These are phyloP conservation scores for Barbatosphaeria neglecta DNA, from an alignment of 495 filamentous ascomycete species.

Conservation along the genomic window DNA sequence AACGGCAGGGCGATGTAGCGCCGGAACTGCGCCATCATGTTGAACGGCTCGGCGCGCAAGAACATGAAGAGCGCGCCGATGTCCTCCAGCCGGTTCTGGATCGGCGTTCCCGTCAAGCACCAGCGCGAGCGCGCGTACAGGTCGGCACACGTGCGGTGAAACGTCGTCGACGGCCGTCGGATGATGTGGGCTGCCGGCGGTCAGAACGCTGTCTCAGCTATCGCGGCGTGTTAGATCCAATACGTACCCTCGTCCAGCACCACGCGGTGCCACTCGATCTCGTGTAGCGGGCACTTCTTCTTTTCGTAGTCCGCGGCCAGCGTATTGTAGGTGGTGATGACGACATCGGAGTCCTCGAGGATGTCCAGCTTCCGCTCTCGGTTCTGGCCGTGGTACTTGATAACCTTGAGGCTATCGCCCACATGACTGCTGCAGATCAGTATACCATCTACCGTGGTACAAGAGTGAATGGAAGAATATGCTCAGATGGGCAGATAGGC, in stretches of 20 bases:
- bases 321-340: slow-evolving; percentile 32
- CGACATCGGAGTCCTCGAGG: slow-evolving; percentile 19
- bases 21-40: slow-evolving; percentile 22
- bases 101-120: slow-evolving; percentile 39
- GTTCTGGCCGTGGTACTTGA: slow-evolving; percentile 23
- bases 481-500: not conserved
- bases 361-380: slow-evolving; percentile 4
- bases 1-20: slow-evolving; percentile 13
- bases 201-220: not conserved
- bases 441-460: too few species aligned
- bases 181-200: slow-evolving; percentile 16
- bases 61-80: slow-evolving; percentile 35
- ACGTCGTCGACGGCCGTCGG: slow-evolving; percentile 17
- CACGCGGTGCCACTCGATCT: slow-evolving; percentile 27
- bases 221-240: not conserved
- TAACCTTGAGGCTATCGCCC: slow-evolving; percentile 10
- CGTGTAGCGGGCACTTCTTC: slow-evolving; percentile 9
- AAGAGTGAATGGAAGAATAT: too few species aligned
- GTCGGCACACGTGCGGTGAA: slow-evolving; percentile 14
- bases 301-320: slow-evolving; percentile 13
- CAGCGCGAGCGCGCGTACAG: slow-evolving; percentile 25
- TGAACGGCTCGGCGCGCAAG: slow-evolving; percentile 26
- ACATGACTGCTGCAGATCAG: slow-evolving; percentile 12
- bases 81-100: slow-evolving; percentile 41
- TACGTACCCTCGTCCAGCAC: slow-evolving; percentile 34